These are phyloP conservation scores for Diaporthe longicolla DNA, from an alignment of 2,329 filamentous ascomycete species.

Conservation along the genomic window DNA sequence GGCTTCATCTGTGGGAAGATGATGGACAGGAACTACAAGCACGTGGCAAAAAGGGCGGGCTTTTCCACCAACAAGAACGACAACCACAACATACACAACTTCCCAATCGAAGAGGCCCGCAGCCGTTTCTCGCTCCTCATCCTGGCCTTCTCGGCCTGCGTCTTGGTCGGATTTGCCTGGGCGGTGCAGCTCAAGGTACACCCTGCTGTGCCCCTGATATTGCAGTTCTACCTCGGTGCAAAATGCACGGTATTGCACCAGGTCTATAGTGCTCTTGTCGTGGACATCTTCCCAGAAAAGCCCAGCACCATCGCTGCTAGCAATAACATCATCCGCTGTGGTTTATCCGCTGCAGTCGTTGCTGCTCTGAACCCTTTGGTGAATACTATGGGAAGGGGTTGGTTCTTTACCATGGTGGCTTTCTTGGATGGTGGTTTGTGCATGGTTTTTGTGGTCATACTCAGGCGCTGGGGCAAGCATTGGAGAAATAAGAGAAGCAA, in stretches of 20 bases:
- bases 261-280: slow-evolving; percentile 69
- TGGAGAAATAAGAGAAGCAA: slow-evolving; percentile 53
- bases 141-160: slow-evolving; percentile 65
- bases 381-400: slow-evolving; percentile 66
- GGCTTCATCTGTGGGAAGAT: slow-evolving; percentile 65
- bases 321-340: slow-evolving; percentile 71
- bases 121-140: slow-evolving; percentile 66
- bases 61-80: slow-evolving; percentile 69
- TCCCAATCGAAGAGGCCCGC: slow-evolving; percentile 65
- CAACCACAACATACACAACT: slow-evolving; percentile 59
- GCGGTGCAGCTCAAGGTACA: slow-evolving; percentile 62
- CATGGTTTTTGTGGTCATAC: slow-evolving; percentile 59
- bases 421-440: slow-evolving; percentile 61
- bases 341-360: slow-evolving; percentile 68
- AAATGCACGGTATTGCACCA: slow-evolving; percentile 71
- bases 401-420: slow-evolving; percentile 69
- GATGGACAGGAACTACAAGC: slow-evolving; percentile 75
- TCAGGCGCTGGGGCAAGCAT: slow-evolving; percentile 61
- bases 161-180: slow-evolving; percentile 70
- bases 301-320: slow-evolving; percentile 71
- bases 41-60: slow-evolving; percentile 70
- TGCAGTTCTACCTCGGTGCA: slow-evolving; percentile 67
- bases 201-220: slow-evolving; percentile 64
- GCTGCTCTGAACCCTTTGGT: slow-evolving; percentile 70
- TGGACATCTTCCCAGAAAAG: slow-evolving; percentile 69